Conservation (phyloP, 148 eudicot species). For the Suaeda aralocaspica region DNA sequence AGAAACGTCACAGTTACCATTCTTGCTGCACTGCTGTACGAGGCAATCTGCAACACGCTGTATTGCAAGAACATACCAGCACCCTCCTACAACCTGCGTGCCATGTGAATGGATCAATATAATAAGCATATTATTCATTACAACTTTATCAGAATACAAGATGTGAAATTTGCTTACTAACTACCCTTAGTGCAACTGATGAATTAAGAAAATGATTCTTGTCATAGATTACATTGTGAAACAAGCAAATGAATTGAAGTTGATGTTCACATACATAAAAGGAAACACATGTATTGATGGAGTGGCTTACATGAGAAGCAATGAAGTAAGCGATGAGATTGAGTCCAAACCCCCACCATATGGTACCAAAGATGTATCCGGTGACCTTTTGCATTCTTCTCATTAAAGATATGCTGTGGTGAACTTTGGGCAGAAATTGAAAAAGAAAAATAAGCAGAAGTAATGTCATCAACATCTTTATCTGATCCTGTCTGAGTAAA, state of each 20-base stretch:
- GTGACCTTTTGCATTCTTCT: slow-evolving; percentile 89
- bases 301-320: slow-evolving; percentile 77
- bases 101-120: not conserved
- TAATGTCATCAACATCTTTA: slow-evolving; percentile 64
- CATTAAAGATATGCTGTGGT: slow-evolving; percentile 68
- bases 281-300: not conserved
- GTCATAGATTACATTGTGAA: too few species aligned
- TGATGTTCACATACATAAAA: too few species aligned
- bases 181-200: too few species aligned
- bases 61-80: slow-evolving; percentile 92
- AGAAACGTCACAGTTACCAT: slow-evolving; percentile 38
- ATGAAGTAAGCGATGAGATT: slow-evolving; percentile 90
- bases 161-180: too few species aligned
- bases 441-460: slow-evolving; percentile 64
- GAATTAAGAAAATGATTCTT: too few species aligned
- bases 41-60: slow-evolving; percentile 78
- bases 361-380: slow-evolving; percentile 87
- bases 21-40: slow-evolving; percentile 49
- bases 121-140: not conserved
- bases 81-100: slow-evolving; percentile 79
- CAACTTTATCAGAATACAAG: not conserved
- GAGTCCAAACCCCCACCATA: slow-evolving; percentile 96
- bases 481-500: slow-evolving; percentile 63
- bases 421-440: slow-evolving; percentile 80
- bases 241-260: too few species aligned